Percentiles rank a stretch among this genome's conserved stretches.
Evolutionary conservation across 2,329 filamentous ascomycete species (phyloP).

Genomic region (Penicillium fuscoglaucum): DNA sequence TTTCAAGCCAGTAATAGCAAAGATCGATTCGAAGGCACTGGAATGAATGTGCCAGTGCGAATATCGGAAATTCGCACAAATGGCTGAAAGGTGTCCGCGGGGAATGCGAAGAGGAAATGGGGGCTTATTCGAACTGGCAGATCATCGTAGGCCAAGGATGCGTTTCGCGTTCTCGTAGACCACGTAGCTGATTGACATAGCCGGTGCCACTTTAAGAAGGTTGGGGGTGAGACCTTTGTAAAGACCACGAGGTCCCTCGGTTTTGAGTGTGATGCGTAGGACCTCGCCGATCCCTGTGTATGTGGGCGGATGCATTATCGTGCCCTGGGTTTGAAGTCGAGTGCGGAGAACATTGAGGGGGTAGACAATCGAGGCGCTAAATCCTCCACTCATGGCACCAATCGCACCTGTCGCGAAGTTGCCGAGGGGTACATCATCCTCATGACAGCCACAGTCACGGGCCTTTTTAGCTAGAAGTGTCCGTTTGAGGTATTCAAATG

Average conservation of each 20-base stretch:
- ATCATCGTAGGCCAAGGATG: slow-evolving; percentile 56
- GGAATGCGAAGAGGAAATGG: neutral
- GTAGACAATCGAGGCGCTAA: slow-evolving; percentile 92
- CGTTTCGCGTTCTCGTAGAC: slow-evolving; percentile 90
- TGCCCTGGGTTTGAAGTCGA: slow-evolving; percentile 89
- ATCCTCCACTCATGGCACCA: slow-evolving; percentile 85
- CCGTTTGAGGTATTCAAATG: slow-evolving; percentile 88
- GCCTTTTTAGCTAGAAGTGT: slow-evolving; percentile 70
- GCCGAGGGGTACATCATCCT: slow-evolving; percentile 77
- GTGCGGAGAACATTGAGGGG: slow-evolving; percentile 92
- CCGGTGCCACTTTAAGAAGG: slow-evolving; percentile 90
- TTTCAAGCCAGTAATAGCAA: slow-evolving; percentile 2
- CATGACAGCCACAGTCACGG: slow-evolving; percentile 66
- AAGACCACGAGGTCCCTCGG: slow-evolving; percentile 80
- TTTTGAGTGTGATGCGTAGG: slow-evolving; percentile 74
- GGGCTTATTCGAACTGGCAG: neutral
- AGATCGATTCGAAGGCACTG: neutral
- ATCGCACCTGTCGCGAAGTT: slow-evolving; percentile 85
- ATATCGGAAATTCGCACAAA: slow-evolving; percentile 1
- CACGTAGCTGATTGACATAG: slow-evolving; percentile 92
- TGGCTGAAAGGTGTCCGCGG: neutral
- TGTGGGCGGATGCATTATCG: slow-evolving; percentile 81
- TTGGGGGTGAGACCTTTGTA: slow-evolving; percentile 97
- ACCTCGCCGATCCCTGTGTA: slow-evolving; percentile 93
- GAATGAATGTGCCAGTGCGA: neutral